Evolutionary conservation across 768 basidiomycete genomes (phyloP).

Genomic region (Suillus variegatus): DNA sequence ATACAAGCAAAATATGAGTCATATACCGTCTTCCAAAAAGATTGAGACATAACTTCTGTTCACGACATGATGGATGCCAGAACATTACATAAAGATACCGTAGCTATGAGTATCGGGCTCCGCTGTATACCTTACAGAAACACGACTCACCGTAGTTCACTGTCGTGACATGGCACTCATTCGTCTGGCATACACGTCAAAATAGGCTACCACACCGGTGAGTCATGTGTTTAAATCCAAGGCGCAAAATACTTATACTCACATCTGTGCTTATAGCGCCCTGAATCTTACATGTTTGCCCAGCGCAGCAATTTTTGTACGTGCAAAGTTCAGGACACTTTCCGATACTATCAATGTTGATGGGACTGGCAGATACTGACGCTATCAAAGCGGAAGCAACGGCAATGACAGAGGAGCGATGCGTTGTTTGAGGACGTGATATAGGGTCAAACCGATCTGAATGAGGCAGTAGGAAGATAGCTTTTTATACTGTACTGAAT

Average conservation of each 20-base stretch:
- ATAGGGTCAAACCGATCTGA: not conserved
- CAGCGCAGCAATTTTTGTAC: accelerated
- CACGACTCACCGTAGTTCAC: not conserved
- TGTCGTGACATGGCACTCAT: not conserved
- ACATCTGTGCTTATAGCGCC: no score
- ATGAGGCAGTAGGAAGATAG: not conserved
- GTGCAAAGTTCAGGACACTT: not conserved
- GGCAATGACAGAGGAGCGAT: not conserved
- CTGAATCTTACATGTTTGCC: not conserved
- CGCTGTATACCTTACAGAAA: not conserved
- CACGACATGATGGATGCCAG: not conserved
- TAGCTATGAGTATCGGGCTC: no score
- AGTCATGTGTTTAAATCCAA: not conserved
- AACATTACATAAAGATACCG: no score
- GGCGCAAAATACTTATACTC: no score
- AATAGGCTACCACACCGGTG: not conserved
- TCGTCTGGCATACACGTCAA: not conserved
- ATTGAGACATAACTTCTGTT: not conserved
- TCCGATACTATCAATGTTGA: no score
- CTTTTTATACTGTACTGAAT: not conserved
- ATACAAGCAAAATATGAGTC: no score
- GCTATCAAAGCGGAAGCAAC: not conserved
- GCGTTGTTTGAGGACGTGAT: not conserved
- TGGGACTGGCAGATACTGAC: not conserved
- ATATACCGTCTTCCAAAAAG: no score